These are phyloP conservation scores for Amniculicola lignicola DNA, from an alignment of 495 filamentous ascomycete genomes.

Conservation along the genomic window DNA sequence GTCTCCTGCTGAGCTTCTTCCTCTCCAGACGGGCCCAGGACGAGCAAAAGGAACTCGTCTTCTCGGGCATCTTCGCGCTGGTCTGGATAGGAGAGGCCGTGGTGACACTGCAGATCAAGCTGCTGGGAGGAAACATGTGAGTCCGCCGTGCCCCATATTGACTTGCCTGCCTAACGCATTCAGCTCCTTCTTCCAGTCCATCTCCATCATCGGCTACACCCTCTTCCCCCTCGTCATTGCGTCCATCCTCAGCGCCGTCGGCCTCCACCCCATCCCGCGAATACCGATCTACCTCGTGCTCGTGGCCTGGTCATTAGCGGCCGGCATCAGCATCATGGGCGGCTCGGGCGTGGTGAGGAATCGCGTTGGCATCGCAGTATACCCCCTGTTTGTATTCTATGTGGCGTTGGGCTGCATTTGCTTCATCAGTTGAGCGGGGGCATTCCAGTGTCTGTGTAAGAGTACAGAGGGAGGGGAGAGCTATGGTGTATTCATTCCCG, in stretches of 20 bases:
- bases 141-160: constrained; percentile 39
- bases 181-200: constrained; percentile 94
- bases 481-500: too few species aligned
- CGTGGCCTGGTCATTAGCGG: constrained; percentile 87
- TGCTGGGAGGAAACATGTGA: constrained; percentile 96
- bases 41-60: constrained; percentile 80
- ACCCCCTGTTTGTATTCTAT: constrained; percentile 95
- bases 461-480: background rate
- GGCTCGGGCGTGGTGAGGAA: constrained; percentile 94
- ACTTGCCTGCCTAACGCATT: background rate
- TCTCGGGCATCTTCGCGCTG: constrained; percentile 91
- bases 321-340: constrained; percentile 91
- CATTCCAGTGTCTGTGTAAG: too few species aligned
- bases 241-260: constrained; percentile 77
- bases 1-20: constrained; percentile 78
- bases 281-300: constrained; percentile 88
- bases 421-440: constrained; percentile 97
- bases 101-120: constrained; percentile 96
- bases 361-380: constrained; percentile 90
- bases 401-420: constrained; percentile 88
- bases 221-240: constrained; percentile 98
- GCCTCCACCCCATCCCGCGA: constrained; percentile 69
- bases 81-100: constrained; percentile 97
- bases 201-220: constrained; percentile 98
- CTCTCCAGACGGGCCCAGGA: constrained; percentile 71